Evolutionary conservation across 164 flowering plant genomes (phyloP), one percentile per base, ranked within the genome.

Genomic region (Umbilicus rupestris): DNA sequence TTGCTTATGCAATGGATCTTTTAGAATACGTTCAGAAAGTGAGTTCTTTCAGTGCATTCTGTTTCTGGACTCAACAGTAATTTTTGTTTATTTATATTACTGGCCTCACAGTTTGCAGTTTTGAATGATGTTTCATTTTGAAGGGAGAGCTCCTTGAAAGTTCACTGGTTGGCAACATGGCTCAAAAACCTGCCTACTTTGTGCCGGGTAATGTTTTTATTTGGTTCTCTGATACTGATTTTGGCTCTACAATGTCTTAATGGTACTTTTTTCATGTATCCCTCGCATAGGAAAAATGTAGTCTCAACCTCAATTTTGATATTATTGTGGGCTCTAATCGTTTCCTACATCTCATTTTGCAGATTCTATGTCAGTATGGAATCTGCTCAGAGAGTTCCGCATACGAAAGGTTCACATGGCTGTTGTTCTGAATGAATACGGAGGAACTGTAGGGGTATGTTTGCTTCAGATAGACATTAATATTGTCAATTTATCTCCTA

Each of bases 361-460:
- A 95, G 98, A 95, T 85, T 92, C 98, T 69, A 95, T 95, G 99
- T 90, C 97, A 26, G 97, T 92, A 37, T 95, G 97, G 98, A 89
- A 92, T 82, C 87, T 92, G 74, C 95, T 95, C 66, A 83, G 99
- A 76, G 98, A 95, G 76, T 95, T 95, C 57, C 96, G 98, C 57
- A 90, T 95, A 73, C 80, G 98, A 74, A 95, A 92, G 86, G 98
- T 95, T 67, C 99, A 95, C 85, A 92, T 95, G 98, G 97, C 99
- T 70, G 88, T 95, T 76, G 97, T 92, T 73, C 93, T 92, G 28
- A 95, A 95, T 49, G 99, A 95, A 75, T 95, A 95, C 74, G 99
- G 99, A 57, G 99, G 98, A 76, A 88, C 99, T 71, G 84, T 92
- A 15, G 99, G 99, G 70, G 99, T 95, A 90, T 71, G 96, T 78